Evolutionary conservation across 2,329 filamentous ascomycete species (phyloP).

Genomic region (Thermoascus crustaceus): DNA sequence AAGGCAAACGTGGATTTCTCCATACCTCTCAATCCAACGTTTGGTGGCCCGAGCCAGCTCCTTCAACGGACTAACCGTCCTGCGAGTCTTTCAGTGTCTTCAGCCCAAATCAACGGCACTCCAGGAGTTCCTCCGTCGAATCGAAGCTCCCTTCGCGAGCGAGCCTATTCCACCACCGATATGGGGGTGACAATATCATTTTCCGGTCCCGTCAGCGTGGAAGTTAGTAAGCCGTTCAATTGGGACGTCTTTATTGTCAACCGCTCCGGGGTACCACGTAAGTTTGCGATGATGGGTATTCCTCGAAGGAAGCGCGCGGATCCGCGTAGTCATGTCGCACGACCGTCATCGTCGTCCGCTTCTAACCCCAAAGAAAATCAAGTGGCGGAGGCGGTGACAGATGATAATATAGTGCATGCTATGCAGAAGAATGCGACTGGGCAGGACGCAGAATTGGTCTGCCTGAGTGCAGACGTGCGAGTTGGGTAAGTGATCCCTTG

Average conservation of each 20-base stretch:
- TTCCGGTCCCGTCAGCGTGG: conserved; percentile 42
- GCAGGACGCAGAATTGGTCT: conserved; percentile 46
- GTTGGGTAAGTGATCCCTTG: conserved; percentile 41
- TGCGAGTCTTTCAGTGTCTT: conserved; percentile 32
- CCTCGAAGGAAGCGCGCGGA: conserved; percentile 40
- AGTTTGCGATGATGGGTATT: conserved; percentile 48
- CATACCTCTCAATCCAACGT: conserved; percentile 39
- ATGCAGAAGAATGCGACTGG: conserved; percentile 44
- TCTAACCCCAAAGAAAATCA: conserved; percentile 24
- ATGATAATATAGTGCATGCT: conserved; percentile 49
- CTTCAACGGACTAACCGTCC: conserved; percentile 40
- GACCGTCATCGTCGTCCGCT: conserved; percentile 39
- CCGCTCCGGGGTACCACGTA: conserved; percentile 44
- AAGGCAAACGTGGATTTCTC: conserved; percentile 43
- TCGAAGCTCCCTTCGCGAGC: conserved; percentile 28
- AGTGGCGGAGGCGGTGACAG: conserved; percentile 46
- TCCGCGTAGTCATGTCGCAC: conserved; percentile 33
- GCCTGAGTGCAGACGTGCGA: conserved; percentile 50
- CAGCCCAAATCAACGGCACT: conserved; percentile 13
- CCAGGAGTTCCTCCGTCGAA: conserved; percentile 15
- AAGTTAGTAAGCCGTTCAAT: conserved; percentile 45
- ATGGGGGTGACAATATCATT: conserved; percentile 49
- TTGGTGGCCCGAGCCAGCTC: conserved; percentile 37
- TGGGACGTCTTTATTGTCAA: conserved; percentile 55
- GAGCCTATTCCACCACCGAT: conserved; percentile 31